These are phyloP conservation scores for Ceratopteris richardii DNA, from an alignment of 75 land plant species.

Conservation along the genomic window DNA sequence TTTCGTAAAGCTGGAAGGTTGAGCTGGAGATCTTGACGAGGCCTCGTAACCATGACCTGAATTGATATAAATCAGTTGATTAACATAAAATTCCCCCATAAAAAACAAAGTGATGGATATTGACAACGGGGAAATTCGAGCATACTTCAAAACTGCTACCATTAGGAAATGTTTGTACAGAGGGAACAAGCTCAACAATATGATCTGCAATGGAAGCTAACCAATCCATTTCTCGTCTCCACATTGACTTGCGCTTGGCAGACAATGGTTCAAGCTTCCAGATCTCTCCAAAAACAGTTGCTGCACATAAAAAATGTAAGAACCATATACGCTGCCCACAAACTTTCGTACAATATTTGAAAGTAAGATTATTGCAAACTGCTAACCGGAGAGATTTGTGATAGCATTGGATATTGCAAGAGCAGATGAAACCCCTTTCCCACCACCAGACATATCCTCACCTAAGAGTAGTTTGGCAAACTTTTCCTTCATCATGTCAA, in stretches of 20 bases:
- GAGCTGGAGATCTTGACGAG: slow-evolving; percentile 29
- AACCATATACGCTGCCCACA: too few relatives aligned
- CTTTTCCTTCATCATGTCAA: slow-evolving; percentile 44
- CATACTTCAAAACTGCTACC: slow-evolving; percentile 42
- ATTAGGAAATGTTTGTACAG: slow-evolving; percentile 35
- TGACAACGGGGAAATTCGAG: not conserved
- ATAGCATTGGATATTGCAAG: slow-evolving; percentile 41
- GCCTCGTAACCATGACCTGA: slow-evolving; percentile 29
- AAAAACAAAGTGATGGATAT: not conserved
- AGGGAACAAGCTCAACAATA: slow-evolving; percentile 46
- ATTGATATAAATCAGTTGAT: not conserved
- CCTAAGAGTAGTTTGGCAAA: slow-evolving; percentile 35
- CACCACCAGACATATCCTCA: slow-evolving; percentile 43
- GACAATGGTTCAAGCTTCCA: slow-evolving; percentile 50
- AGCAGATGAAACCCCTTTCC: slow-evolving; percentile 37
- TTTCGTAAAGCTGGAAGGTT: slow-evolving; percentile 36
- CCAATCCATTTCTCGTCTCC: slow-evolving; percentile 53
- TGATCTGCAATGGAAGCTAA: slow-evolving; percentile 44
- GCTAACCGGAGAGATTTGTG: slow-evolving; percentile 35
- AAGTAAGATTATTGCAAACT: too few relatives aligned
- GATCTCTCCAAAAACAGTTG: slow-evolving; percentile 43
- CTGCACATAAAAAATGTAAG: slow-evolving; percentile 18
- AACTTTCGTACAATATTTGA: too few relatives aligned
- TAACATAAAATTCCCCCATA: not conserved
- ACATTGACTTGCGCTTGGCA: slow-evolving; percentile 34